These are phyloP conservation scores for Mortierella hygrophila DNA, from an alignment of 192 early-diverging fungal species.

Conservation along the genomic window DNA sequence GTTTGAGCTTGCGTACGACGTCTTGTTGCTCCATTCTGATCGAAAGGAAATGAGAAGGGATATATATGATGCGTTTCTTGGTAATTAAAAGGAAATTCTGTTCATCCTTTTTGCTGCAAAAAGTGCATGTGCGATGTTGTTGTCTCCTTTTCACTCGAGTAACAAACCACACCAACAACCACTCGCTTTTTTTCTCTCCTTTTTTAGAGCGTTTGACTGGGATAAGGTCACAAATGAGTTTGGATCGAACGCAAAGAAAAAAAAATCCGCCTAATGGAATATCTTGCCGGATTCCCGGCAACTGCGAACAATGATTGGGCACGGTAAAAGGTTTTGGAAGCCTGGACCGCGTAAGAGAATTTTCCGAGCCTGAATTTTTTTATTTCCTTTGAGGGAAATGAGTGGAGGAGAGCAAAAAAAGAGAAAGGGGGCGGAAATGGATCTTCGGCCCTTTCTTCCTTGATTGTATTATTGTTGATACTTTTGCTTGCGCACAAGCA, in stretches of 20 bases:
- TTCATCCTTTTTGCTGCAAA: background rate
- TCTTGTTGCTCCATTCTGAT: background rate
- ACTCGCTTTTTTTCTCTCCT: background rate
- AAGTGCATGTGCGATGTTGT: background rate
- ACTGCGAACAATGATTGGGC: background rate
- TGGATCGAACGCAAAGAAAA: background rate
- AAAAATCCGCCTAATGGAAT: background rate
- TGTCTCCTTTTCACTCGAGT: background rate
- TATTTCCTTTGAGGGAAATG: background rate
- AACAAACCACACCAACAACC: background rate
- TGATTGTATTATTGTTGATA: background rate
- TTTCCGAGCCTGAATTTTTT: background rate
- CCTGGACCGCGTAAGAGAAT: background rate
- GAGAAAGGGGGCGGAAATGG: background rate
- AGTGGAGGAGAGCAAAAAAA: background rate
- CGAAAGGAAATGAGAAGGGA: background rate
- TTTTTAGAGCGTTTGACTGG: background rate
- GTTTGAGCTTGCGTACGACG: background rate
- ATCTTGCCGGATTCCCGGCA: background rate
- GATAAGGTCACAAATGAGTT: background rate
- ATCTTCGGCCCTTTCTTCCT: background rate
- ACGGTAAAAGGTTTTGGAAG: background rate
- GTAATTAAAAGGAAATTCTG: background rate
- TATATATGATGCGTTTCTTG: background rate
- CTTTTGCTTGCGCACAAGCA: background rate